phyloP scores from a whole-genome alignment of 164 flowering plant species.

The Saururus chinensis region DNA sequence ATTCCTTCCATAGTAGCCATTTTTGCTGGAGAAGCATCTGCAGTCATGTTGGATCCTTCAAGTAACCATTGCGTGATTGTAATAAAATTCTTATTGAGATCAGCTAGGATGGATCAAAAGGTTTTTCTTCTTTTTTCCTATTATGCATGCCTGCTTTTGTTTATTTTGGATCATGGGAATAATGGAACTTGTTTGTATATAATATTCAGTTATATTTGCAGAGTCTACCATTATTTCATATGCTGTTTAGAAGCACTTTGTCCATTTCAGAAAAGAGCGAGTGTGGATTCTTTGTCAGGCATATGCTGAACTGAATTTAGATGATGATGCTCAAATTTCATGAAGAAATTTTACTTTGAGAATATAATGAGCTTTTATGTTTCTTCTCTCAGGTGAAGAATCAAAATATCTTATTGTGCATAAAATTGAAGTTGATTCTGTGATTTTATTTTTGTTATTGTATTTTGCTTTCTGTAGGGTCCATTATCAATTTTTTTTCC shows the following conservation, averaged over 20 bases:
- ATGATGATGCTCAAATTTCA: constrained; percentile 66
- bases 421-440: constrained; percentile 26
- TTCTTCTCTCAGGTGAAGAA: constrained; percentile 51
- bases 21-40: constrained; percentile 83
- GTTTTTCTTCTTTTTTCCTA: neutral
- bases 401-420: constrained; percentile 78
- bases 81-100: constrained; percentile 40
- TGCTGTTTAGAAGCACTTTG: too few relatives aligned
- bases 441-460: too few relatives aligned
- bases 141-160: neutral
- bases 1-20: constrained; percentile 45
- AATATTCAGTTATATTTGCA: too few relatives aligned
- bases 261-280: too few relatives aligned
- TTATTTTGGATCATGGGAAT: too few relatives aligned
- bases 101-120: too few relatives aligned
- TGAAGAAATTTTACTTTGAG: constrained; percentile 35
- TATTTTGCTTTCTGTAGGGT: too few relatives aligned
- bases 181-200: too few relatives aligned
- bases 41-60: too few relatives aligned
- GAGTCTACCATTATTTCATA: too few relatives aligned
- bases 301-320: constrained; percentile 49
- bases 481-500: neutral
- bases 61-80: constrained; percentile 43
- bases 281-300: too few relatives aligned
- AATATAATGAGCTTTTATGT: too few relatives aligned